Conservation (phyloP, 345 rosid species). For the Salix arbutifolia region DNA sequence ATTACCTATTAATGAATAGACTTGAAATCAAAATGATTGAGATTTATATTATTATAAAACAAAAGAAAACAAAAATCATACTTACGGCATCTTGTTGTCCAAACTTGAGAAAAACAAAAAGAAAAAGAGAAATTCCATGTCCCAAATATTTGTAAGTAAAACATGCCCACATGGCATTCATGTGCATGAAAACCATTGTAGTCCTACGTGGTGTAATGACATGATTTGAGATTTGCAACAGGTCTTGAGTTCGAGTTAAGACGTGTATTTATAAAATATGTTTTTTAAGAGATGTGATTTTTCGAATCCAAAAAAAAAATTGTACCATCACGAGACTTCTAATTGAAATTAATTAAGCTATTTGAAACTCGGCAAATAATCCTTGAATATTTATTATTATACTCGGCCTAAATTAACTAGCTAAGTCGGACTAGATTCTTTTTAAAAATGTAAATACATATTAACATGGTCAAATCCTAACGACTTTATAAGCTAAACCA, state of each 20-base stretch:
- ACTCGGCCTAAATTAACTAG: too few species aligned
- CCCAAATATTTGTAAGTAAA: neutral
- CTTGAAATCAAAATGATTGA: neutral
- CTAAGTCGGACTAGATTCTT: too few species aligned
- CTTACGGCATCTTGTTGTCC: neutral
- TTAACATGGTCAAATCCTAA: too few species aligned
- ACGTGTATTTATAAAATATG: too few species aligned
- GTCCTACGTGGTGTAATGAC: too few species aligned
- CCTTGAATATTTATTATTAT: too few species aligned
- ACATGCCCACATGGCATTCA: slow-evolving; percentile 21
- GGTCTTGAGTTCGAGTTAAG: too few species aligned
- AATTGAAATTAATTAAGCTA: neutral
- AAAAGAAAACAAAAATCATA: neutral
- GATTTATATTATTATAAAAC: neutral
- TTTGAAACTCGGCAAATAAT: neutral
- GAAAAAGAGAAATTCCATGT: neutral
- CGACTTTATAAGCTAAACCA: too few species aligned
- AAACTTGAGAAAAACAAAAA: neutral
- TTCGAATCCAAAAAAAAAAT: neutral
- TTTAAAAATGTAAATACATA: too few species aligned
- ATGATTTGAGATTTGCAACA: too few species aligned
- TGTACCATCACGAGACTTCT: neutral
- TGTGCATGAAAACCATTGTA: slow-evolving; percentile 9
- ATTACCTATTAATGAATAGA: neutral
- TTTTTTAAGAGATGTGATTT: fast-evolving